phyloP scores from a whole-genome alignment of 306 rosid species.

The Trifolium fragiferum region DNA sequence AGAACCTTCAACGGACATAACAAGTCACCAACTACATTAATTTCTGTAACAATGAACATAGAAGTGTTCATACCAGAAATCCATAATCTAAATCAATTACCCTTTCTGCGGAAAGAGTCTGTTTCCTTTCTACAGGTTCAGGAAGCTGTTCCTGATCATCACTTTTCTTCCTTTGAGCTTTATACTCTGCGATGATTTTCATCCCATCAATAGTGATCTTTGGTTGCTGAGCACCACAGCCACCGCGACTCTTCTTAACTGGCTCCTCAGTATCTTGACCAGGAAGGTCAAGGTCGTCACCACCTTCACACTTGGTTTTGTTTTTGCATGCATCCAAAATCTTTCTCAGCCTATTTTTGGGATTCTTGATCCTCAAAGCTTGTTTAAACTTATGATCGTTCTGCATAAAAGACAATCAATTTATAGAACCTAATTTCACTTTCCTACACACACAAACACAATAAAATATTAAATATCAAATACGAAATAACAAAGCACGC shows the following conservation, averaged over 20 bases:
- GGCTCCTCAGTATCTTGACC: constrained; percentile 76
- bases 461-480: neutral
- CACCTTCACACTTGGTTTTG: constrained; percentile 94
- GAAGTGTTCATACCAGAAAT: constrained; percentile 28
- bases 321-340: constrained; percentile 94
- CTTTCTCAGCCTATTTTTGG: constrained; percentile 76
- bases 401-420: constrained; percentile 51
- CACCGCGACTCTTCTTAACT: constrained; percentile 87
- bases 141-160: constrained; percentile 98
- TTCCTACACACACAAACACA: constrained; percentile 19
- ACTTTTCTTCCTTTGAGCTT: constrained; percentile 86
- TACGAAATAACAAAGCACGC: constrained; percentile 19
- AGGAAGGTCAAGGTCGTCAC: constrained; percentile 85
- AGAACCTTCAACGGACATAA: constrained; percentile 71
- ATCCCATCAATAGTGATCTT: constrained; percentile 90
- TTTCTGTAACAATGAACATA: constrained; percentile 11
- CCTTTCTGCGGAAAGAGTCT: constrained; percentile 91
- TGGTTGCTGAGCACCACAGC: constrained; percentile 99
- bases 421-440: constrained; percentile 9
- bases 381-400: constrained; percentile 91
- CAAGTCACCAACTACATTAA: constrained; percentile 34
- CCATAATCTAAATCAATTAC: constrained; percentile 49
- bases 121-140: constrained; percentile 97
- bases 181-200: constrained; percentile 91
- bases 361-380: constrained; percentile 82